Conservation (phyloP, 345 rosid species). For the Cochlearia excelsa region DNA sequence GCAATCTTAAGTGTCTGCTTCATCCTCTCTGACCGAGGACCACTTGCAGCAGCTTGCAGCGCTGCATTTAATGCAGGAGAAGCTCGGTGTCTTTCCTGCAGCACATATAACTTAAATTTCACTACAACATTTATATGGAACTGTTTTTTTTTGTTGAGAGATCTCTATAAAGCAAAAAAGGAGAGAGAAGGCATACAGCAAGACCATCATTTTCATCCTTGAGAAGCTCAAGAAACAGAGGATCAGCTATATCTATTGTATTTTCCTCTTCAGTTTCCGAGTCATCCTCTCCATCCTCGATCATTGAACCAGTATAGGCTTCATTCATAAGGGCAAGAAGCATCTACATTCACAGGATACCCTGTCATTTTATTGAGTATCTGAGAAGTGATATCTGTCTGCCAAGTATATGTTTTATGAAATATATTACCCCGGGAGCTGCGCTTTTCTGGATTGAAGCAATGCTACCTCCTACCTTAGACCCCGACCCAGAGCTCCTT, state of each 20-base stretch:
- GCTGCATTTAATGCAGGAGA: conserved; percentile 72
- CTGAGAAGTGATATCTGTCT: conserved; percentile 4
- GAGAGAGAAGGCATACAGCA: conserved; percentile 54
- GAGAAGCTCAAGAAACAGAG: conserved; percentile 87
- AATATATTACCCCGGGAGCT: conserved; percentile 78
- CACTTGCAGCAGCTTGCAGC: conserved; percentile 68
- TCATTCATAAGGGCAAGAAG: conserved; percentile 98
- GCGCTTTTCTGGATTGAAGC: conserved; percentile 92
- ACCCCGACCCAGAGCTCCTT: conserved; percentile 62
- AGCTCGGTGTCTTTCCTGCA: conserved; percentile 83
- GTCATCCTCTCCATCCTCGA: conserved; percentile 84
- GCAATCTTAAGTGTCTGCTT: conserved; percentile 65
- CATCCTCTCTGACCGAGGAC: conserved; percentile 69
- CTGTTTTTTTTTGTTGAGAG: background rate
- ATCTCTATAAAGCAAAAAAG: background rate
- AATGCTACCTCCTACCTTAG: conserved; percentile 86
- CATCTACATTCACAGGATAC: conserved; percentile 54
- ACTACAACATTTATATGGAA: background rate
- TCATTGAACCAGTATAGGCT: conserved; percentile 96
- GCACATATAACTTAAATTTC: conserved; percentile 15
- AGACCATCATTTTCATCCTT: conserved; percentile 99
- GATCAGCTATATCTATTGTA: conserved; percentile 75
- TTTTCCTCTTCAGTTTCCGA: conserved; percentile 90
- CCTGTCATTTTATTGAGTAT: conserved; percentile 16
- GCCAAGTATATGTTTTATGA: conserved; percentile 8